phyloP scores from a whole-genome alignment of 208 protist species.

The Trypanosoma congolense region DNA sequence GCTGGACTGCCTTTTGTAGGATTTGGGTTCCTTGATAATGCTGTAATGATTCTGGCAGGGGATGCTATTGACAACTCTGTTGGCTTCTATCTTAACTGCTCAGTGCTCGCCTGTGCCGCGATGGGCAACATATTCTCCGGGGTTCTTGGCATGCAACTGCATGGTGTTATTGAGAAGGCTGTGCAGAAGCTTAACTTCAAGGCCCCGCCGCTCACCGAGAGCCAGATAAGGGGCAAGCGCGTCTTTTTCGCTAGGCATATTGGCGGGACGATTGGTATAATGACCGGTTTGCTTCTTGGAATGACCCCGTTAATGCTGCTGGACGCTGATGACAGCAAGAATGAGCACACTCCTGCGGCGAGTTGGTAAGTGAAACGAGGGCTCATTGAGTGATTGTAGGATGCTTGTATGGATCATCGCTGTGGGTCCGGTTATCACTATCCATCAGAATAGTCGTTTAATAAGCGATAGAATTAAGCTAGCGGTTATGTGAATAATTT shows the following conservation, averaged over 20 bases:
- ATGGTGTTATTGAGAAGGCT: constrained; percentile 86
- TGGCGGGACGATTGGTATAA: constrained; percentile 85
- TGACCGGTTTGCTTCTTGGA: constrained; percentile 78
- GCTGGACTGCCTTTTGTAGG: constrained; percentile 88
- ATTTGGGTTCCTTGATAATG: constrained; percentile 90
- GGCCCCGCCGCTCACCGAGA: constrained; percentile 69
- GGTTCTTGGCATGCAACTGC: constrained; percentile 86
- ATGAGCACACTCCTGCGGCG: constrained; percentile 36
- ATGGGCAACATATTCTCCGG: constrained; percentile 91
- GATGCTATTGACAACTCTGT: constrained; percentile 84
- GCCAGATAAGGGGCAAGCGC: constrained; percentile 70
- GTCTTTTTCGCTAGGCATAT: constrained; percentile 88
- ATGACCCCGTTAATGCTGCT: constrained; percentile 84
- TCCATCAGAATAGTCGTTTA: no score
- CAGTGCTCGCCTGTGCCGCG: constrained; percentile 83
- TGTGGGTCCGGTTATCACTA: not conserved
- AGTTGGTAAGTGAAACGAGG: not conserved
- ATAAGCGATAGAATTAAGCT: no score
- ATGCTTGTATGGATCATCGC: not conserved
- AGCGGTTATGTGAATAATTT: no score
- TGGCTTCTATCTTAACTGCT: constrained; percentile 88
- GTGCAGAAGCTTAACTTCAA: constrained; percentile 75
- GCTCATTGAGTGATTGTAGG: not conserved
- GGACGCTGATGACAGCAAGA: constrained; percentile 61
- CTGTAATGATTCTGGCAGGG: constrained; percentile 86